Evolutionary conservation across 805 yeast genomes (phyloP), one percentile per base, ranked within the genome.

Genomic region (Metschnikowia koreensis): DNA sequence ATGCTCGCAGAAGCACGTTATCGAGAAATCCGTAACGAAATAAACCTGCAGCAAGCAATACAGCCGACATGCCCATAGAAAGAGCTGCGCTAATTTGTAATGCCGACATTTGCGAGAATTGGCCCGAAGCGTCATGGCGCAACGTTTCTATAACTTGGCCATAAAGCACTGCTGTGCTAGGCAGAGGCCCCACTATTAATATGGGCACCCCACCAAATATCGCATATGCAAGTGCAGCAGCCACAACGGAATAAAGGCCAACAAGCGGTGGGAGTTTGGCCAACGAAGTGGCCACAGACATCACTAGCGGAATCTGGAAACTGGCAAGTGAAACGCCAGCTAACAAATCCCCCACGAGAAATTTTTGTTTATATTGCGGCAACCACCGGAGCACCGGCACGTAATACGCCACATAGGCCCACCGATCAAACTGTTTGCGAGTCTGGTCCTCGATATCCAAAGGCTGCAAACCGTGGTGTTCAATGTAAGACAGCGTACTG

Each of bases 111-210:
- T 82, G 22, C 71, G 75, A 26, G 76, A 59, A 43, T 76, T 65
- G n/a, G 77, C 81, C 53, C n/a, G 48, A 28, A 4, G 47, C 13
- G 13, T 57, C 55, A 38, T 63, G 62, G 15, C 55, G 42, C 7
- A 66, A 45, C 5, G 42, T 33, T 47, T 85, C 87, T 9, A 89
- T 81, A 0, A 86, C 82, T 60, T 87, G 93, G 1, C 97, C 97
- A 27, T 87, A 83, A 12, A 91, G 83, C 60, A 92, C 73, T 0
- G 96, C 88, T 8, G 89, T 83, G 0, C 96, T 92, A 16, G 93
- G 92, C 66, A 91, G 96, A 0, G 97, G 97, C 0, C 97, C 97
- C 16, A 91, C 96, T 38, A 90, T 83, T 86, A 91, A 82, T 53
- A 85, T 86, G 0, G 97, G 97, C 1, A 90, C 96, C 0, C 94